Evolutionary conservation across 352 stramenopile genomes (phyloP), one percentile per base, ranked within the genome.

Genomic region (Globisporangium paroecandrum): DNA sequence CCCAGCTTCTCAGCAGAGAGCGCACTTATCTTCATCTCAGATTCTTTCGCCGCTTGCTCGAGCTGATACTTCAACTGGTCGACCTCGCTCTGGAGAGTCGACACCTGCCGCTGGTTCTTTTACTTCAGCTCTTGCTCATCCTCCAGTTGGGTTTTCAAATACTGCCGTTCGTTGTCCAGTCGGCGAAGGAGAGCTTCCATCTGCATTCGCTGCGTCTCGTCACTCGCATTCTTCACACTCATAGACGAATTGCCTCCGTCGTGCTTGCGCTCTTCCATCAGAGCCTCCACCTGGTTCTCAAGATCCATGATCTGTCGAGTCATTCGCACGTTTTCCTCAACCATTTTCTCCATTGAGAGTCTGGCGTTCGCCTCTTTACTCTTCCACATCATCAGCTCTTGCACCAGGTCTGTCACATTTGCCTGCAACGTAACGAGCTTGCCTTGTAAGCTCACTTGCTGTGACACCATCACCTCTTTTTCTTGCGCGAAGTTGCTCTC

Each of bases 121-220:
- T 79, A 69, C 60, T 83, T 85, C 65, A 76, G 66, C 51, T 87
- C 77, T 32, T 81, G 71, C 41, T 88, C 83, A 8, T 69, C 74
- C 54, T 89, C 78, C 5, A 92, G 69, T 62, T 93, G 87, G 43
- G 81, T 92, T 65, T 93, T 93, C 32, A 95, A 64, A 56, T 95
- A 95, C 53, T 92, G 83, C 1, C 87, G 79, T 53, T 95, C 85
- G 46, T 95, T 93, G 53, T 91, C 86, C 1, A 95, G 80, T 2
- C 85, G 70, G 22, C 87, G 74, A 6, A 95, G 54, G 1, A 90
- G 64, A n/a, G 83, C 85, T 61, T 95, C 87, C 76, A 90, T 89
- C 58, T 93, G 85, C 66, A 93, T 79, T 2, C 85, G 83, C 25
- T 91, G 79, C 0, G 85, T 90, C 61, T 95, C 87, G 25, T 94